Base-by-base conservation (phyloP, 306 rosid species). In the Fragaria ananassa region DNA sequence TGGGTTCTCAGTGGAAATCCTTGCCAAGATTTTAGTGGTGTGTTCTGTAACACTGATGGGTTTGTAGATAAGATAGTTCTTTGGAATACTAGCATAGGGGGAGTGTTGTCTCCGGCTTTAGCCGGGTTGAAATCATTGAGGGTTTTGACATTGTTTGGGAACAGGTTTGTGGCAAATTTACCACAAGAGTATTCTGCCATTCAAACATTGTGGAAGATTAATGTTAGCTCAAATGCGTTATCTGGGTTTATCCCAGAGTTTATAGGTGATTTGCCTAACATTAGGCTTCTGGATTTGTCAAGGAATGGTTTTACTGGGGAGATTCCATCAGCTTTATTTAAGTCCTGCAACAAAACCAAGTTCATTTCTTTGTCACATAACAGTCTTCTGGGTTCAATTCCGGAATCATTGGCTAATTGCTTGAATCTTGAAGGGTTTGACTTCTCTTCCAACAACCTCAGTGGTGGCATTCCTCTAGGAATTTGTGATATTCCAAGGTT, bases 371-470 rank as follows among this genome's bases (percentile, higher is more conserved):
- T 96, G 79, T 92, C 97, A 83, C 93, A 85, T 72, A 96, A 92
- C 72, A 74, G 56, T 31, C 89, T 96, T 81, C 87, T 58, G n/a
- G 96, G 98, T 81, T 18, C 77, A 61, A 88, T 96, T 80, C 98
- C 99, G 31, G 80, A 63, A 10, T 89, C 98, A 35, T 77, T 96
- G 78, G 80, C 80, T 69, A 89, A 92, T 62, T 96, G 99, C 81
- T 70, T 69, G 60, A 89, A 87, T 84, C 96, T 96, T 70, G 93
- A 92, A 85, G 99, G 99, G 14, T 91, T 92, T 86, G 99, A 96
- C 86, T 89, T 96, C 82, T 96, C 98, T 19, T 89, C 86, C 86
- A 96, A 96, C 78, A 87, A 89, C 80, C 89, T 92, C 29, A 91
- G 84, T 4, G 96, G 99, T 65, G 85, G 72, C 76, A 82, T 96